Evolutionary conservation across 371 early-diverging fungal species (phyloP), one percentile per base, ranked within the genome.

Genomic region (Batrachochytrium dendrobatidis): DNA sequence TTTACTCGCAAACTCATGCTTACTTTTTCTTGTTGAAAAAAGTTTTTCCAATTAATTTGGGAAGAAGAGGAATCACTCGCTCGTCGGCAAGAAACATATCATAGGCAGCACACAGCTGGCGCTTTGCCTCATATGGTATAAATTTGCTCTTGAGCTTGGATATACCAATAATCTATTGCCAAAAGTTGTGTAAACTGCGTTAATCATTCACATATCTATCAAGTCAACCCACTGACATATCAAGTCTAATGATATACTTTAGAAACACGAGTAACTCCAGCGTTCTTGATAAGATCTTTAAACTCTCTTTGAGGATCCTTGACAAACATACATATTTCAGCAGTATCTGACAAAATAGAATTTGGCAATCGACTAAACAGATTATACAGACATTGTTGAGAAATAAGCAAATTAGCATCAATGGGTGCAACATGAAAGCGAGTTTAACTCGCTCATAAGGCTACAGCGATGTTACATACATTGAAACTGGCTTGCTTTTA

Each of bases 1-100:
- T n/a, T n/a, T n/a, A n/a, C n/a, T n/a, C n/a, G n/a, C n/a, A n/a
- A n/a, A n/a, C n/a, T n/a, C n/a, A n/a, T n/a, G n/a, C 69, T 62
- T 76, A 86, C 88, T 88, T 93, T 79, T 91, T 89, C 71, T 85
- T 86, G 64, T 79, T 69, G 66, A 88, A 95, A 59, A 95, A 90
- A 57, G 84, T 80, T 69, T 86, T 89, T 17, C 95, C 94, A 32
- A 97, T 67, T n/a, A 87, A 46, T 59, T 82, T 79, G 10, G 92
- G 90, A 58, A 97, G 72, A 15, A 83, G 68, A 33, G 79, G 72
- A 20, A 90, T 53, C 20, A 94, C 74, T 2, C 87, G 80, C 22
- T 86, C 86, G 76, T 95, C 95, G 3, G 90, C 84, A 54, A 92
- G 63, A 66, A 96, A 95, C 66, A 92, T 72, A 51, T 88, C 88